A percentile compares a stretch with the other conserved stretches of the same genome.
These are phyloP conservation scores for Metschnikowia matae DNA, from an alignment of 805 yeast species.

Conservation along the genomic window DNA sequence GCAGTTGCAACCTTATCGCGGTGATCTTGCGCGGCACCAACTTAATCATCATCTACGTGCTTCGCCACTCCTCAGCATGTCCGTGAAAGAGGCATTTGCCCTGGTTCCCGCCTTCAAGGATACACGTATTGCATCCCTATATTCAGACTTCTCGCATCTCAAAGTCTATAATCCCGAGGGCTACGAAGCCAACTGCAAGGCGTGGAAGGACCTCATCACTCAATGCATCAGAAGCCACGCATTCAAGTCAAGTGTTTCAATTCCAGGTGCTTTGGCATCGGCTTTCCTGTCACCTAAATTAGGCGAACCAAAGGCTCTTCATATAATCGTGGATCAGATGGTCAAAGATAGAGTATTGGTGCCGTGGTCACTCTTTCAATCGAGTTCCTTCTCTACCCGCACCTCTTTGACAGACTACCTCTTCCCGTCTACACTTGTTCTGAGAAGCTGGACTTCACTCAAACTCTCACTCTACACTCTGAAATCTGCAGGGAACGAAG, in stretches of 20 bases:
- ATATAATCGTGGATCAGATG: slow-evolving; percentile 24
- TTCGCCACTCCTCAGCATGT: background rate
- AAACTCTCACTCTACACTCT: slow-evolving; percentile 1
- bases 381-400: background rate
- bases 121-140: slow-evolving; percentile 32
- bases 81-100: slow-evolving; percentile 6
- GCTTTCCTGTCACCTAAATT: slow-evolving; percentile 11
- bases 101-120: slow-evolving; percentile 21
- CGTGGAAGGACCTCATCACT: slow-evolving; percentile 31
- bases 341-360: slow-evolving; percentile 11
- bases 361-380: slow-evolving; percentile 15
- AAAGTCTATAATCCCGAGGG: slow-evolving; percentile 39
- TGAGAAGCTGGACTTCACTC: slow-evolving; percentile 2
- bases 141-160: slow-evolving; percentile 30
- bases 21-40: background rate
- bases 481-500: slow-evolving; percentile 8
- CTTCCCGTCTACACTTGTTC: slow-evolving; percentile 10
- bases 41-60: background rate
- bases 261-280: slow-evolving; percentile 18
- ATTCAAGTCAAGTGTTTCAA: slow-evolving; percentile 17
- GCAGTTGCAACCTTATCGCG: background rate
- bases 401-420: slow-evolving; percentile 7
- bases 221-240: slow-evolving; percentile 10
- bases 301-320: slow-evolving; percentile 31
- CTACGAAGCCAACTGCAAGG: slow-evolving; percentile 38